Base-by-base conservation (phyloP, 108 stramenopile genomes). In the Skeletonema marinoi region DNA sequence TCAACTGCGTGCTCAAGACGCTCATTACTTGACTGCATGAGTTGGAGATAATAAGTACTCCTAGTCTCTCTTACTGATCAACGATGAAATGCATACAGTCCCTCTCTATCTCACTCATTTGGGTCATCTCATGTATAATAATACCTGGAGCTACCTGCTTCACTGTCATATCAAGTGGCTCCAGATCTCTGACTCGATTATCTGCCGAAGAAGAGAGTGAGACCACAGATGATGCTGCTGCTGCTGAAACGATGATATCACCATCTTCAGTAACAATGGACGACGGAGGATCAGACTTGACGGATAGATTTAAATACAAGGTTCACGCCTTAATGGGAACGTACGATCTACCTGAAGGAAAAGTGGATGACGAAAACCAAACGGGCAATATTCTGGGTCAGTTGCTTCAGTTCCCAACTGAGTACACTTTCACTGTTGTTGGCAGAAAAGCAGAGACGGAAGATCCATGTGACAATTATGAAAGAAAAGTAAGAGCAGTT, bases 261-360 rank as follows among this genome's bases (percentile, higher is more conserved):
- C 25, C 63, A 65, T n/a, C 84, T 25, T 68, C 68, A 6, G 70
- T 71, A 29, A 70, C 12, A 41, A 75, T 84, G 19, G 73, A 84
- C 42, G 80, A 88, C 36, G 83, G 79, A 10, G 71, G 71, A 36
- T 67, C 71, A 4, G 86, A 90, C 56, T 72, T 91, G 56, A 88
- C 89, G 13, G 92, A 93, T 75, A 74, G 92, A 17, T 93, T 93
- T 78, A 93, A 93, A 67, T 89, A 91, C 80, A 67, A 80, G 74
- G 89, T 93, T 0, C 85, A 93, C 66, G 92, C 92, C 12, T 80
- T 93, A 39, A 89, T 93, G 90, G 92, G 92, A 33, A 71, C 68
- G 6, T 93, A 80, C 63, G 90, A 93, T 78, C 90, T 90, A 29
- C 58, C 63, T 2, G 35, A 65, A 17, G 87, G 86, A 4, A 70